Evolutionary conservation across 441 rosid species (phyloP).

Genomic region (Lepidium campestre): DNA sequence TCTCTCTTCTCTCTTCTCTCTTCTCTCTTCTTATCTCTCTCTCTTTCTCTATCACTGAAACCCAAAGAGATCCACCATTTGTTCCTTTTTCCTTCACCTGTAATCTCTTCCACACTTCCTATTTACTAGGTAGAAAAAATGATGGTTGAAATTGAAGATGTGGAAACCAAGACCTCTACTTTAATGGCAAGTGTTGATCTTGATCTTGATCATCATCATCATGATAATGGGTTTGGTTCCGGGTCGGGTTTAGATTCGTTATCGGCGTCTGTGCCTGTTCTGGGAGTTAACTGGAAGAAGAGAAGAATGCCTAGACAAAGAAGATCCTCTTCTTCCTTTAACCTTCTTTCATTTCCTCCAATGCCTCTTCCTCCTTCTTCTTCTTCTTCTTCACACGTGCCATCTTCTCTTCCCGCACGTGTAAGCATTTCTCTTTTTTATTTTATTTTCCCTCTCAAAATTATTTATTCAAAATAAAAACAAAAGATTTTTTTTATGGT

Average conservation of each 20-base stretch:
- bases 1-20: conserved; percentile 30
- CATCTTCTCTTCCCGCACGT: conserved; percentile 56
- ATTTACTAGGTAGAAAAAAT: conserved; percentile 26
- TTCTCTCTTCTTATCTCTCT: conserved; percentile 21
- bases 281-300: conserved; percentile 67
- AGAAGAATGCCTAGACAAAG: conserved; percentile 90
- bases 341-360: conserved; percentile 40
- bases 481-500: not conserved
- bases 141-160: conserved; percentile 28
- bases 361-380: conserved; percentile 27
- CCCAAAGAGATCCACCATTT: conserved; percentile 43
- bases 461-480: not conserved
- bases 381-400: conserved; percentile 48
- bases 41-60: conserved; percentile 55
- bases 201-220: conserved; percentile 19
- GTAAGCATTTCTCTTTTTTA: conserved; percentile 50
- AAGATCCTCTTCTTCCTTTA: conserved; percentile 54
- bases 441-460: not conserved
- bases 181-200: conserved; percentile 48
- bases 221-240: conserved; percentile 19
- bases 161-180: conserved; percentile 55
- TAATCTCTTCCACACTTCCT: conserved; percentile 5
- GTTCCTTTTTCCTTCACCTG: conserved; percentile 23
- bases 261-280: conserved; percentile 39
- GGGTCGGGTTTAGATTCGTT: conserved; percentile 39